phyloP scores from a whole-genome alignment of 2,329 filamentous ascomycete species.

The Colletotrichum liriopes region DNA sequence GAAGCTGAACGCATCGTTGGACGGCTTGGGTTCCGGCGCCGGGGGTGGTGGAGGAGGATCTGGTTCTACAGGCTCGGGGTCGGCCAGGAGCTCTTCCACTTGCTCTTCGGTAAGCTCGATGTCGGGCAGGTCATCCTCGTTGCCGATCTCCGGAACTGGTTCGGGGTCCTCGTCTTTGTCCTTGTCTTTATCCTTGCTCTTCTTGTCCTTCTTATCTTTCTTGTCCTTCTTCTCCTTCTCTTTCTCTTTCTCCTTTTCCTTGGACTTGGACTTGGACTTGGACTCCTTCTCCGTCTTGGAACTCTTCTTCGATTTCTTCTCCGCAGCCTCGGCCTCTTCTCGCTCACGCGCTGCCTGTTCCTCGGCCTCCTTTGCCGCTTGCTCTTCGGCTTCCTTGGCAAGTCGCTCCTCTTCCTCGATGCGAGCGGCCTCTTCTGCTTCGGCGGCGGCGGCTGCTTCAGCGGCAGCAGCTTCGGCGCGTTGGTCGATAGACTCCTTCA shows the following conservation, averaged over 20 bases:
- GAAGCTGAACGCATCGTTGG: constrained; percentile 68
- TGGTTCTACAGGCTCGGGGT: constrained; percentile 43
- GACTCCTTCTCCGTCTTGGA: constrained; percentile 53
- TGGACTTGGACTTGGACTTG: constrained; percentile 54
- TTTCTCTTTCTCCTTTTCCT: constrained; percentile 52
- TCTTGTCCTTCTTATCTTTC: constrained; percentile 49
- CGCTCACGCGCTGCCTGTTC: constrained; percentile 47
- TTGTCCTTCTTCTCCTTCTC: constrained; percentile 45
- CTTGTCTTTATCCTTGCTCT: constrained; percentile 50
- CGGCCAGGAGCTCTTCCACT: constrained; percentile 59
- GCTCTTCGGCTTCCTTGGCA: constrained; percentile 59
- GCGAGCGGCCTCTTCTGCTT: constrained; percentile 56
- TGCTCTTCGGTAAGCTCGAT: constrained; percentile 59
- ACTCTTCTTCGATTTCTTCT: constrained; percentile 60
- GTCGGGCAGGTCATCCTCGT: constrained; percentile 42
- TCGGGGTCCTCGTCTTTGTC: constrained; percentile 38
- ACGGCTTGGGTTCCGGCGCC: constrained; percentile 47
- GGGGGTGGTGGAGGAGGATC: constrained; percentile 22
- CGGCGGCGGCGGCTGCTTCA: constrained; percentile 55
- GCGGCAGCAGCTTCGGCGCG: constrained; percentile 57
- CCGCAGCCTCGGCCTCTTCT: constrained; percentile 51
- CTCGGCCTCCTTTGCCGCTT: constrained; percentile 56
- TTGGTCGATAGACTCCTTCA: constrained; percentile 54
- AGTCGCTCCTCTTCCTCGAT: constrained; percentile 48
- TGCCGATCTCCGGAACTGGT: constrained; percentile 26